These are phyloP conservation scores for Zygosaccharomyces pseudorouxii DNA, from an alignment of 805 yeast genomes.

Conservation along the genomic window DNA sequence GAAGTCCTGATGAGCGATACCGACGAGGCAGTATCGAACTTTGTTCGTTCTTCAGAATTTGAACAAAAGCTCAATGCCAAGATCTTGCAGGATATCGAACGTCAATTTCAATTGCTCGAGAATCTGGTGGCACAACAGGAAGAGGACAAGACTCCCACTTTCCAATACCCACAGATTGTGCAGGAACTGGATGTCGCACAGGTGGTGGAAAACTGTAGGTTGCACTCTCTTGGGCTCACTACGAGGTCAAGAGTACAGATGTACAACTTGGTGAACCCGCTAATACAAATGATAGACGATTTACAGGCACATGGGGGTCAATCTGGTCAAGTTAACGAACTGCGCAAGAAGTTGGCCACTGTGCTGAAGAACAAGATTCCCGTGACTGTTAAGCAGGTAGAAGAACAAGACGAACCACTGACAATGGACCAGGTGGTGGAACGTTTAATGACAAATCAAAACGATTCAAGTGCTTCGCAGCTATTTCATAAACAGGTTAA, in stretches of 20 bases:
- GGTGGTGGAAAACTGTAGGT: constrained; percentile 11
- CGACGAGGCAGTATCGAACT: constrained; percentile 12
- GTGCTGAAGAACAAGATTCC: constrained; percentile 2
- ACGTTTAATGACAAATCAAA: constrained; percentile 4
- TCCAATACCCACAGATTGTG: not conserved
- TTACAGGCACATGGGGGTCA: constrained; percentile 11
- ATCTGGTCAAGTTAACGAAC: constrained; percentile 1
- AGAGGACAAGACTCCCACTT: not conserved
- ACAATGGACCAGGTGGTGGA: constrained; percentile 10
- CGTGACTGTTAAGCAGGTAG: not conserved
- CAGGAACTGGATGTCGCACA: constrained; percentile 5
- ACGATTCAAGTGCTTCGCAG: constrained; percentile 5
- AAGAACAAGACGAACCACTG: not conserved
- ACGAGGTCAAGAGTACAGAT: constrained; percentile 11
- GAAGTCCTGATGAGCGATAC: constrained; percentile 9
- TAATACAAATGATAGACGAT: constrained; percentile 7
- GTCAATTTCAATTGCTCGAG: constrained; percentile 9
- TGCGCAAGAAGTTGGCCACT: constrained; percentile 2
- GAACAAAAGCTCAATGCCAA: constrained; percentile 11
- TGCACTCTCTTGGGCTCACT: constrained; percentile 15
- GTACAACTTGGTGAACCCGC: constrained; percentile 10
- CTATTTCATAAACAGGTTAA: constrained; percentile 6
- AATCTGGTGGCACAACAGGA: not conserved
- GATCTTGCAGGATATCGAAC: constrained; percentile 9
- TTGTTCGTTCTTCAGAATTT: constrained; percentile 13